These are phyloP conservation scores for Usnea hakonensis DNA, from an alignment of 495 filamentous ascomycete species.

Conservation along the genomic window DNA sequence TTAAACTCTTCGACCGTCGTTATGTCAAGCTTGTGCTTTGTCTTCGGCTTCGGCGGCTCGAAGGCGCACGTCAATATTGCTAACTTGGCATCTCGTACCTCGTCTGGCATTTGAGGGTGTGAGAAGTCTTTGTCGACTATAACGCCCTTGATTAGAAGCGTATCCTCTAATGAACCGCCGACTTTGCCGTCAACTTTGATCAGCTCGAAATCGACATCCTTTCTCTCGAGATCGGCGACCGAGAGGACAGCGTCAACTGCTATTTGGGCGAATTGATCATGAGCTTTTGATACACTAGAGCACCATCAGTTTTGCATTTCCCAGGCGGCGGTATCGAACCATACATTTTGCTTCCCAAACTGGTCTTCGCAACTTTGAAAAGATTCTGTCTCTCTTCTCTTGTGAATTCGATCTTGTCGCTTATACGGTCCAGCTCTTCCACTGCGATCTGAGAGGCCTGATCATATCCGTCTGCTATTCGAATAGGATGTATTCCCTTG, in stretches of 20 bases:
- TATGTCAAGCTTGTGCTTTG: slow-evolving; percentile 99
- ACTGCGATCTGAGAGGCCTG: slow-evolving; percentile 94
- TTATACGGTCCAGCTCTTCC: slow-evolving; percentile 83
- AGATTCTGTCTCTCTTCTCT: slow-evolving; percentile 72
- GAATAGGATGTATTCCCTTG: slow-evolving; percentile 97
- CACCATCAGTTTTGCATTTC: slow-evolving; percentile 24
- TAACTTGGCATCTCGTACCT: slow-evolving; percentile 89
- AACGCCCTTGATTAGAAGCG: slow-evolving; percentile 90
- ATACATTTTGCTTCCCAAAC: slow-evolving; percentile 93
- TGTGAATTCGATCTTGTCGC: slow-evolving; percentile 80
- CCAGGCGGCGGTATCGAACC: background rate
- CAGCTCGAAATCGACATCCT: slow-evolving; percentile 97
- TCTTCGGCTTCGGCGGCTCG: slow-evolving; percentile 99
- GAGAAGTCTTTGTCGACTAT: slow-evolving; percentile 99
- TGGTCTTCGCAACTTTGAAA: slow-evolving; percentile 88
- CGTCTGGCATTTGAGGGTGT: slow-evolving; percentile 95
- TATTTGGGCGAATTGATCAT: slow-evolving; percentile 96
- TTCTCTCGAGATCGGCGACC: slow-evolving; percentile 90
- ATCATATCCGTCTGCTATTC: slow-evolving; percentile 97
- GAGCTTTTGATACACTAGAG: slow-evolving; percentile 83
- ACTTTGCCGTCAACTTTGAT: slow-evolving; percentile 99
- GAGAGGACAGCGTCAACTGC: slow-evolving; percentile 95
- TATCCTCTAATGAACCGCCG: slow-evolving; percentile 89
- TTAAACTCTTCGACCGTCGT: slow-evolving; percentile 96
- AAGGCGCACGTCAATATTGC: slow-evolving; percentile 97